A percentile compares a stretch with the other conserved stretches of the same genome.
phyloP scores from a whole-genome alignment of 2,329 filamentous ascomycete genomes.

The Aspergillus jensenii region DNA sequence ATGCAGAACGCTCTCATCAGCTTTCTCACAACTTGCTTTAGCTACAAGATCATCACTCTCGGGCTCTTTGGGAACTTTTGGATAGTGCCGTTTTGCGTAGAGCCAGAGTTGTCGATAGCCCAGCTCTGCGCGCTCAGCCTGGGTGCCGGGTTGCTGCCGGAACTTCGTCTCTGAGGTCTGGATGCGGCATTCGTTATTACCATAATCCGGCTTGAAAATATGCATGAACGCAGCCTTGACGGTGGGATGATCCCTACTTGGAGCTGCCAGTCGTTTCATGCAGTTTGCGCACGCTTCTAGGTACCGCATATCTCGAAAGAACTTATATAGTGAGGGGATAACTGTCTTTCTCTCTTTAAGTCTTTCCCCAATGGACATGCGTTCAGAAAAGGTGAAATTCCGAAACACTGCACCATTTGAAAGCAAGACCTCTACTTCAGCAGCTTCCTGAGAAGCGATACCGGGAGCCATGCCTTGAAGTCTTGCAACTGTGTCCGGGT shows the following conservation, averaged over 20 bases:
- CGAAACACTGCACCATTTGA: conserved; percentile 18
- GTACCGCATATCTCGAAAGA: conserved; percentile 40
- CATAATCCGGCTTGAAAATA: background rate
- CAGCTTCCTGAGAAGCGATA: conserved; percentile 8
- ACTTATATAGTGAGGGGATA: conserved; percentile 32
- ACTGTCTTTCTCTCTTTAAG: background rate
- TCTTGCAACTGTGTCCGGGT: conserved; percentile 18
- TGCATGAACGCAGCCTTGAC: background rate
- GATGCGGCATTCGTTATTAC: conserved; percentile 17
- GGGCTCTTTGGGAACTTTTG: conserved; percentile 17
- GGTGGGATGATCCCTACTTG: background rate
- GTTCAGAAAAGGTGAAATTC: conserved; percentile 17
- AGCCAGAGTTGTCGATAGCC: conserved; percentile 31
- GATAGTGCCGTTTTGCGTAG: conserved; percentile 32
- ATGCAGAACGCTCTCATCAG: conserved; percentile 19
- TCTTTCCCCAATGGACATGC: conserved; percentile 1
- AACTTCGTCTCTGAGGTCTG: conserved; percentile 27
- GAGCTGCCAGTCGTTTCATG: conserved; percentile 26
- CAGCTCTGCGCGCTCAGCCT: conserved; percentile 13
- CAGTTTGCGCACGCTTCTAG: conserved; percentile 27
- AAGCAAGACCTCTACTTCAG: conserved; percentile 14
- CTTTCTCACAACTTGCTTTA: conserved; percentile 12
- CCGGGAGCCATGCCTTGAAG: conserved; percentile 21
- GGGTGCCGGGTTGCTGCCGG: conserved; percentile 11
- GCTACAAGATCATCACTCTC: conserved; percentile 5